phyloP scores from a whole-genome alignment of 768 basidiomycete species.

The Artomyces pyxidatus region DNA sequence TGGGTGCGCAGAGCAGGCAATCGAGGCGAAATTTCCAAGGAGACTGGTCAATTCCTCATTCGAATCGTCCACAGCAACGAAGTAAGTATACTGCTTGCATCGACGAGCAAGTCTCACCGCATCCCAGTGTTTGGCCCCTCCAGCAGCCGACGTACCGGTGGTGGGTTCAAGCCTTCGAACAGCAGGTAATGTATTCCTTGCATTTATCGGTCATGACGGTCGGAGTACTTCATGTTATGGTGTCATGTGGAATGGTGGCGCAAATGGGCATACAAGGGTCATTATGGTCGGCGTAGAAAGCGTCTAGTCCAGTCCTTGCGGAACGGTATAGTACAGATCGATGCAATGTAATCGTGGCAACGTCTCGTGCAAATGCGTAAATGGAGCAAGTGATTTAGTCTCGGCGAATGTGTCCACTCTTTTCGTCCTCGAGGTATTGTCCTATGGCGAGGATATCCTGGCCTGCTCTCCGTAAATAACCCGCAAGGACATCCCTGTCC shows the following conservation, averaged over 20 bases:
- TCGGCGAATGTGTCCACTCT: slow-evolving; percentile 52
- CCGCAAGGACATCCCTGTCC: slow-evolving; percentile 55
- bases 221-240: too few relatives aligned
- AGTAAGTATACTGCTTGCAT: neutral
- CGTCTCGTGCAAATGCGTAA: too few relatives aligned
- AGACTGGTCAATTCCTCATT: neutral
- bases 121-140: neutral
- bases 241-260: too few relatives aligned
- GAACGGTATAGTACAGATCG: neutral
- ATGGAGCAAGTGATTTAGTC: too few relatives aligned
- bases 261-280: too few relatives aligned
- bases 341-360: neutral
- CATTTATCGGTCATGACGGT: too few relatives aligned
- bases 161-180: slow-evolving; percentile 1
- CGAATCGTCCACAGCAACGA: neutral
- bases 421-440: slow-evolving; percentile 79
- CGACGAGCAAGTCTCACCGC: neutral
- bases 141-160: neutral
- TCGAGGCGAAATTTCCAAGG: too few relatives aligned
- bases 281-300: too few relatives aligned
- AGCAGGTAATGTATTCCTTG: neutral
- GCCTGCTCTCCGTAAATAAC: slow-evolving; percentile 66
- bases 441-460: slow-evolving; percentile 83
- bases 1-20: too few relatives aligned
- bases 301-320: neutral